These are phyloP conservation scores for Coemansia sp. DNA, from an alignment of 192 early-diverging fungal species.

Conservation along the genomic window DNA sequence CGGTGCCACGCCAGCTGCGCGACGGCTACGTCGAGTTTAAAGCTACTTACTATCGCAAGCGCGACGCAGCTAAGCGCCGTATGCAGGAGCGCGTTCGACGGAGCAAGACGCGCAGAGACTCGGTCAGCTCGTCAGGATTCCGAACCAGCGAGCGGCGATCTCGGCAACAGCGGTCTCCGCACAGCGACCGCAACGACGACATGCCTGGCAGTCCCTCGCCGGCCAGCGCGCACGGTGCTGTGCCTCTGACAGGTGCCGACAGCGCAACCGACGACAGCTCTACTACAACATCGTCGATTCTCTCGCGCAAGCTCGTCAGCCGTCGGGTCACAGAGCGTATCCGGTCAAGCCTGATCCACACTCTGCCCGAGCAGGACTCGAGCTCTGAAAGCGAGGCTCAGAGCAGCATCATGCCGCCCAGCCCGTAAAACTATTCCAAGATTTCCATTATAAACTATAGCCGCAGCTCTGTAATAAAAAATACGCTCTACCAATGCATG, in stretches of 20 bases:
- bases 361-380: conserved; percentile 34
- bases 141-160: conserved; percentile 33
- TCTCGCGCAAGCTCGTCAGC: conserved; percentile 14
- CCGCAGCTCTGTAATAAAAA: not conserved
- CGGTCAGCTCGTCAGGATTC: conserved; percentile 20
- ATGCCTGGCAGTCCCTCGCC: not conserved
- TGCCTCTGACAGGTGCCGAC: conserved; percentile 23
- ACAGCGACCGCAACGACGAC: conserved; percentile 15
- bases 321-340: conserved; percentile 14
- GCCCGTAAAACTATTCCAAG: conserved; percentile 5
- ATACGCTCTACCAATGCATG: conserved; percentile 41
- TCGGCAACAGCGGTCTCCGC: conserved; percentile 17
- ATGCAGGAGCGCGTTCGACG: conserved; percentile 43
- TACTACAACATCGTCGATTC: conserved; percentile 36
- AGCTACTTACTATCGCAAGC: conserved; percentile 51
- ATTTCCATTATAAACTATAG: not conserved
- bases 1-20: conserved; percentile 51
- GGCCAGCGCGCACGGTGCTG: not conserved
- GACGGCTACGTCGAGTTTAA: conserved; percentile 53
- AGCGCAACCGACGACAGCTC: conserved; percentile 54
- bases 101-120: conserved; percentile 28
- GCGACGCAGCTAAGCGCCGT: conserved; percentile 46
- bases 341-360: conserved; percentile 30
- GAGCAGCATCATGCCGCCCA: conserved; percentile 6
- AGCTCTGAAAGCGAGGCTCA: conserved; percentile 41